Evolutionary conservation across 2,329 filamentous ascomycete species (phyloP), one percentile per base, ranked within the genome.

Genomic region (Zymoseptoria tritici): DNA sequence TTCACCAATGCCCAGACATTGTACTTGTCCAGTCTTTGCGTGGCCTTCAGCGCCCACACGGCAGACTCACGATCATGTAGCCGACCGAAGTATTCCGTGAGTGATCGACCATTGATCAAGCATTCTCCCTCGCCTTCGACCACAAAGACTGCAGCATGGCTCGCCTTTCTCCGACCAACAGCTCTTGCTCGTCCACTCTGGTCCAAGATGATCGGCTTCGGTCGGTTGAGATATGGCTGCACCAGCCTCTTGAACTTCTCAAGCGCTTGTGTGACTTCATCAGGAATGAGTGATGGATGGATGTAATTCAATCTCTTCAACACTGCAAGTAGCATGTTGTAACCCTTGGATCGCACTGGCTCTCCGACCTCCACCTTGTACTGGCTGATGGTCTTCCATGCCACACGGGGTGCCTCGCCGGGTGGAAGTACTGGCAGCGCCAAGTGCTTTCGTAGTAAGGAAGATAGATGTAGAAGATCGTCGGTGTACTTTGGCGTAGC

Each of bases 41-140:
- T 95, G 55, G 85, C 83, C 70, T 92, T 91, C 70, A 99, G 77
- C 7, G 93, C 86, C 93, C 93, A 99, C 3, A 96, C 79, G 2
- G 90, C 93, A 72, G 91, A 97, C 79, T 97, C 94, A 51, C 94
- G 86, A 75, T 99, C 93, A 73, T 99, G 93, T 55, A 97, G 77
- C 42, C 94, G 86, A 36, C 87, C 89, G 74, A 99, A 99, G 21
- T 85, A 86, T 55, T 94, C 84, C 55, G 83, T 83, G 59, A 99
- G 78, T n/a, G 83, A 85, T 78, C 91, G 93, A 63, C 92, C 92
- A 73, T 99, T 99, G 74, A 99, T 81, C 67, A 95, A 74, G 13
- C 95, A 85, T 76, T 97, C 89, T 13, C 94, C 95, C 9, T 89
- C 91, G 5, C 94, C 94, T 77, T 97, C 93, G 4, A 99, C 91